Evolutionary conservation across 805 yeast genomes (phyloP).

Genomic region (Candida railenensis): DNA sequence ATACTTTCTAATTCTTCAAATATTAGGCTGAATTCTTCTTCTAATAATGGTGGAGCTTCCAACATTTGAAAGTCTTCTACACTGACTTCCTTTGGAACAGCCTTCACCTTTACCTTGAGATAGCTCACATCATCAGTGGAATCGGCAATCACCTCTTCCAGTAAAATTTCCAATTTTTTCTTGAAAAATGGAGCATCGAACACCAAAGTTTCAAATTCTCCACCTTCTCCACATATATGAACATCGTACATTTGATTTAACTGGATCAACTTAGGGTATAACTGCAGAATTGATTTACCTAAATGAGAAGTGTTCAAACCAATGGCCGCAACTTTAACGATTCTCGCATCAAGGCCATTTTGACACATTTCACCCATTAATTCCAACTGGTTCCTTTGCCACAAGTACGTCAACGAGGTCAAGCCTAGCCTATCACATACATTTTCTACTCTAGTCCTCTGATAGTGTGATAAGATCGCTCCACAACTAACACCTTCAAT

Average conservation of each 20-base stretch:
- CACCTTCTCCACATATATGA: conserved; percentile 98
- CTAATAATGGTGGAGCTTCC: conserved; percentile 39
- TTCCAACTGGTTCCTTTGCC: conserved; percentile 86
- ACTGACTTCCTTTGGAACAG: conserved; percentile 36
- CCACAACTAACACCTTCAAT: conserved; percentile 90
- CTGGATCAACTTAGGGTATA: conserved; percentile 55
- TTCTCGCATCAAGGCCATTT: conserved; percentile 69
- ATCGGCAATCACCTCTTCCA: conserved; percentile 42
- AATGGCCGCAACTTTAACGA: conserved; percentile 90
- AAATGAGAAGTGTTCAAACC: conserved; percentile 70
- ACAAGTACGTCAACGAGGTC: conserved; percentile 70
- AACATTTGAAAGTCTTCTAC: conserved; percentile 11
- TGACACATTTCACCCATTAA: conserved; percentile 80
- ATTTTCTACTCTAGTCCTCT: conserved; percentile 88
- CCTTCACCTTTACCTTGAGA: conserved; percentile 52
- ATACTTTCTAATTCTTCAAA: conserved; percentile 13
- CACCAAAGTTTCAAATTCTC: conserved; percentile 93
- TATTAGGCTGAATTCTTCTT: conserved; percentile 38
- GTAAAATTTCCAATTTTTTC: conserved; percentile 45
- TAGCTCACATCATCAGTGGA: conserved; percentile 72
- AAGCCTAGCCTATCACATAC: conserved; percentile 77
- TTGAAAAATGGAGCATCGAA: conserved; percentile 85
- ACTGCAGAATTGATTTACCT: conserved; percentile 63
- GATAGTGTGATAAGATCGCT: conserved; percentile 94
- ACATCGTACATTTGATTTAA: conserved; percentile 71